Base-by-base conservation (phyloP, 768 basidiomycete genomes). In the Coprinopsis strossmayeri region DNA sequence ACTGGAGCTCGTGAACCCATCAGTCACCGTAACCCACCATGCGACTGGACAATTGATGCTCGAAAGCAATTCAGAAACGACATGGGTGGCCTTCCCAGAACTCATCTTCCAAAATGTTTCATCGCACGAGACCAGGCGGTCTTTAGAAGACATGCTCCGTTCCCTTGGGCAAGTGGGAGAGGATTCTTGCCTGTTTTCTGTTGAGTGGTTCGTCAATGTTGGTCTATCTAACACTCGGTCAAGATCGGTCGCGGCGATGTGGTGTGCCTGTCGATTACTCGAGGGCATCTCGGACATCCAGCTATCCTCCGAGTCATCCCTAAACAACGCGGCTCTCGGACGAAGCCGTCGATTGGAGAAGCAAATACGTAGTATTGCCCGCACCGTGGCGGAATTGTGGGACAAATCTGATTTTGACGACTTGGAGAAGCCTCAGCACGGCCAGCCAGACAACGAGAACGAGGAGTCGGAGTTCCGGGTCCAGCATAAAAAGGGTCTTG, bases 201-300 rank as follows among this genome's bases (percentile, higher is more conserved):
- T 92, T 3, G 88, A 93, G 56, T 94, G 95, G 82, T 83, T 95
- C 53, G 64, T 80, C 11, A 74, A 73, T 39, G 69, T 81, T 11
- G 77, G 76, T 3, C 66, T 70, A 37, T 64, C 64, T 27, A 72
- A 77, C 20, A 67, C 63, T 15, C 72, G 69, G 9, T 62, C 57
- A 9, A 66, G 68, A 21, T 76, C 81, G 15, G 78, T 82, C 1
- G 74, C 86, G 0, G 91, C 91, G 2, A 68, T 94, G 20, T 97
- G 92, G 92, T 87, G 89, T 54, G 84, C 87, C 2, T 77, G 78
- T 51, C 75, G 80, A 24, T 60, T 97, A 0, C 60, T 97, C 50
- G 83, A 89, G 56, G 94, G 95, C 2, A 67, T 84, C 5, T 71
- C 77, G 0, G 66, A 70, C 1, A 58, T 82, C 5, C 70, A 67